Conservation (phyloP, 495 filamentous ascomycete genomes). For the Neurospora sp. region DNA sequence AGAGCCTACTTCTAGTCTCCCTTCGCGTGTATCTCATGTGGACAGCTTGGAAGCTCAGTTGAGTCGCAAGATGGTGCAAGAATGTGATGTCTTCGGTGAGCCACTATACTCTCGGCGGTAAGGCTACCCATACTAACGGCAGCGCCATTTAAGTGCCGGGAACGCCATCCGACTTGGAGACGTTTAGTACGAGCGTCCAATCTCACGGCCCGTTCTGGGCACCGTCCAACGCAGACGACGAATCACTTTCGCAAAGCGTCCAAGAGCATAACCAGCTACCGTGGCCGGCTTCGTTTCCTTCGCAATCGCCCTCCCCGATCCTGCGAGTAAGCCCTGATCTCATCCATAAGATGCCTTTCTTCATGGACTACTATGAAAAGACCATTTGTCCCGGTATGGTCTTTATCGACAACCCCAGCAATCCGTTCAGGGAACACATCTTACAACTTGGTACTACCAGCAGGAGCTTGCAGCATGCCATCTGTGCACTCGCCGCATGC, state of each 20-base stretch:
- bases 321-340: conserved; percentile 40
- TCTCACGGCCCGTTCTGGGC: conserved; percentile 34
- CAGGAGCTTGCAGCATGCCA: conserved; percentile 78
- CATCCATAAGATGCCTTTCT: conserved; percentile 47
- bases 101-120: not conserved
- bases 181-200: conserved; percentile 35
- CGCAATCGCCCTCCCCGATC: conserved; percentile 17
- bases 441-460: conserved; percentile 68
- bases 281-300: conserved; percentile 17
- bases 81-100: conserved; percentile 38
- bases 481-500: conserved; percentile 80
- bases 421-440: conserved; percentile 81
- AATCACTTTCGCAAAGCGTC: conserved; percentile 24
- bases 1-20: conserved; percentile 37
- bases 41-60: conserved; percentile 36
- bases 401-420: conserved; percentile 72
- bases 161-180: conserved; percentile 33
- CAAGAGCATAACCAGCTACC: conserved; percentile 13
- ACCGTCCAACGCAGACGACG: conserved; percentile 30
- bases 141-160: conserved; percentile 17
- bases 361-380: conserved; percentile 74
- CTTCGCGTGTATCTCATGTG: conserved; percentile 30
- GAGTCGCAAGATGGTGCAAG: conserved; percentile 33
- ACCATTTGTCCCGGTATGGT: conserved; percentile 86
- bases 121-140: conserved; percentile 2